Conservation (phyloP, 108 stramenopile genomes). For the Nitzschia inconspicua region DNA sequence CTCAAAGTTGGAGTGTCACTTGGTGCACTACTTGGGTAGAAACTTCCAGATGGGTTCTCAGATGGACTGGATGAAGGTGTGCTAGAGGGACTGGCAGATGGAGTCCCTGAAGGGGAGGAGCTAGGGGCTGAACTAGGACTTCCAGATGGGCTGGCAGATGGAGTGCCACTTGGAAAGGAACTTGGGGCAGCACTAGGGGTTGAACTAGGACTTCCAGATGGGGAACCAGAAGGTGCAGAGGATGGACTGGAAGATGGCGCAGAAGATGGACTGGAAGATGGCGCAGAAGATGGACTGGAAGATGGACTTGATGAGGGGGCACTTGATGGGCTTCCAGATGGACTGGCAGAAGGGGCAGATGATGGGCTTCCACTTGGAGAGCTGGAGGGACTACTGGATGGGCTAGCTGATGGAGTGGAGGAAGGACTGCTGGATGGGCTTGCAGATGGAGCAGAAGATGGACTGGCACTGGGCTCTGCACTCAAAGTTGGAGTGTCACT, state of each 20-base stretch:
- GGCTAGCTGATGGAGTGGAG: no score
- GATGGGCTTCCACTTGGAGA: no score
- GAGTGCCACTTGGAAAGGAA: background rate
- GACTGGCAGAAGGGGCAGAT: no score
- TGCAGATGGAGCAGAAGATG: background rate
- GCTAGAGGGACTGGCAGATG: background rate
- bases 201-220: no score
- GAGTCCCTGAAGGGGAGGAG: background rate
- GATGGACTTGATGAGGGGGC: no score
- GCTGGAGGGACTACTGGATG: background rate
- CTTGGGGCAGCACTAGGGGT: background rate
- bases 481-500: background rate
- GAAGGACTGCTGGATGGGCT: background rate
- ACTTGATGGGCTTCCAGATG: no score
- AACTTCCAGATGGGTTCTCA: background rate
- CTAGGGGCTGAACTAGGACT: background rate
- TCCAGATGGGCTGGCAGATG: background rate
- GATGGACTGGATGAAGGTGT: background rate
- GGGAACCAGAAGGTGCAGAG: no score
- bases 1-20: background rate
- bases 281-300: no score
- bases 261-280: no score
- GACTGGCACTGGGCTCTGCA: background rate
- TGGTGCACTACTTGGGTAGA: constrained; percentile 6
- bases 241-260: no score